phyloP scores from a whole-genome alignment of 768 basidiomycete species.

The Termitomyces sp. region DNA sequence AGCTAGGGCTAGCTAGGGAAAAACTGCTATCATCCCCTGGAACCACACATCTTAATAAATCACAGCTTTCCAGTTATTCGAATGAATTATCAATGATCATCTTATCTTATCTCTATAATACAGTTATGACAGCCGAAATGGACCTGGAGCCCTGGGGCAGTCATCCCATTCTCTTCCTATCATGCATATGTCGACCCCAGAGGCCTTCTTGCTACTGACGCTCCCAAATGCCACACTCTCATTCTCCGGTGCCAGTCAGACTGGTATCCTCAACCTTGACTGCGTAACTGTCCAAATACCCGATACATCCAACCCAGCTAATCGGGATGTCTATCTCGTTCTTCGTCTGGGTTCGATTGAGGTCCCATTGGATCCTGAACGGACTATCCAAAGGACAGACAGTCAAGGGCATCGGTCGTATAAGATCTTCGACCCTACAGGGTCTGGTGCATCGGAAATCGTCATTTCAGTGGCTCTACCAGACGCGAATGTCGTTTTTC shows the following conservation, averaged over 20 bases:
- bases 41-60: too few relatives aligned
- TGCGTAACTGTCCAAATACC: conserved; percentile 53
- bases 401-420: conserved; percentile 36
- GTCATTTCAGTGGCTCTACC: conserved; percentile 30
- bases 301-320: conserved; percentile 24
- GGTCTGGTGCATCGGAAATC: conserved; percentile 32
- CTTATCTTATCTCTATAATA: conserved; percentile 6
- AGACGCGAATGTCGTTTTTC: conserved; percentile 29
- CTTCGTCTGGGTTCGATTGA: conserved; percentile 54
- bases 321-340: conserved; percentile 66
- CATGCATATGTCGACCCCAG: conserved; percentile 19
- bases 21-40: too few relatives aligned
- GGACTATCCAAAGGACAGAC: conserved; percentile 38
- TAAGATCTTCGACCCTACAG: conserved; percentile 35
- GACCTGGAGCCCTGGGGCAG: too few relatives aligned
- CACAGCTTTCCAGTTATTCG: too few relatives aligned
- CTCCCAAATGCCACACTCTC: conserved; percentile 46
- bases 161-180: too few relatives aligned
- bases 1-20: too few relatives aligned
- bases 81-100: too few relatives aligned
- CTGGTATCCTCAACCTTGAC: conserved; percentile 52
- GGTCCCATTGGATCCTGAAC: conserved; percentile 55
- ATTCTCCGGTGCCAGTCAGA: conserved; percentile 26
- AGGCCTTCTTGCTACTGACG: conserved; percentile 55
- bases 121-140: neutral